Base-by-base conservation (phyloP, 352 stramenopile genomes). In the Phytophthora pinifolia region DNA sequence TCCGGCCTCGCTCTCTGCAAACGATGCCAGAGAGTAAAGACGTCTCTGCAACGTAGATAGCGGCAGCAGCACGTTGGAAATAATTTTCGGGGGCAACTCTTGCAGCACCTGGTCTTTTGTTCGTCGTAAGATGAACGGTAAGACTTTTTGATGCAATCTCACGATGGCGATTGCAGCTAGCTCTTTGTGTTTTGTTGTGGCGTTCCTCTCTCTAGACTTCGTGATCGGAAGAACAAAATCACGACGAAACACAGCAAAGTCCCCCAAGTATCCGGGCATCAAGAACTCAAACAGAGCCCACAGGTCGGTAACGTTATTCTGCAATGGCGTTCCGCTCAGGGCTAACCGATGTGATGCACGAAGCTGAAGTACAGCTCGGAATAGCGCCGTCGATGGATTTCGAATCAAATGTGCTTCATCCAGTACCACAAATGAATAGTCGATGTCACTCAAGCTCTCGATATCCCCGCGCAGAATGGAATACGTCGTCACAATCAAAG, bases 381-480 rank as follows among this genome's bases (percentile, higher is more conserved):
- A 94, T 9, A 96, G 62, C 42, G 76, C 65, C 4, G 90, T 98
- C 37, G 88, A 87, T 9, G 95, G 94, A 67, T 99, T 99, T 14
- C 96, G 94, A 31, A 99, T 83, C 15, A 99, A 63, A 79, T 99
- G 97, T 6, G 94, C 97, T 85, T 99, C 97, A 46, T 99, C 97
- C 25, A 99, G 70, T 52, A 99, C 85, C 30, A 86, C 86, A 51
- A 94, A 98, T 6, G 70, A 59, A 69, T 90, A 98, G 14, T 70
- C 42, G 8, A 65, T 65, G 15, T 9, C 42, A 3, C 63, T 52
- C 13, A 98, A 68, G 6, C 66, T 55, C 14, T 87, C 70, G 18
- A 94, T 81, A 50, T 78, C 94, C 27, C 54, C 72, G n/a, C 91
- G 80, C 9, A 98, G 63, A 14, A 96, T 77, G 0, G 82, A 67